phyloP scores from a whole-genome alignment of 352 stramenopile genomes.

The Globisporangium nagaii region DNA sequence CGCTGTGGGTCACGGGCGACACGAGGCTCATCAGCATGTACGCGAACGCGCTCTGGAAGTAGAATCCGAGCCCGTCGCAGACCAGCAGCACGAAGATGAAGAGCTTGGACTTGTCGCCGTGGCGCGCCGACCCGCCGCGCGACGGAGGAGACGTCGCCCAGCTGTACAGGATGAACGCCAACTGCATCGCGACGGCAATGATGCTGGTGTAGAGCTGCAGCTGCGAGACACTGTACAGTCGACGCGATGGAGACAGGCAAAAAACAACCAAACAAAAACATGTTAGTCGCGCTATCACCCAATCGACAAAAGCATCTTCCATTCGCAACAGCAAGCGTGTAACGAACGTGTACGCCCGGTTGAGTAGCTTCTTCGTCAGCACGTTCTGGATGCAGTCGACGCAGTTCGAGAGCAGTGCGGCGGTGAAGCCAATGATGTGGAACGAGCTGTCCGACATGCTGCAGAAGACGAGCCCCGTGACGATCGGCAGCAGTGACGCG shows the following conservation, averaged over 20 bases:
- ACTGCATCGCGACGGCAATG: slow-evolving; percentile 78
- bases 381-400: slow-evolving; percentile 92
- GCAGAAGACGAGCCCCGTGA: slow-evolving; percentile 82
- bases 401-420: slow-evolving; percentile 87
- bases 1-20: slow-evolving; percentile 87
- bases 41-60: slow-evolving; percentile 87
- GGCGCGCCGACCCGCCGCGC: slow-evolving; percentile 13
- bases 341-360: slow-evolving; percentile 69
- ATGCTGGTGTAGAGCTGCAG: slow-evolving; percentile 90
- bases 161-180: slow-evolving; percentile 72
- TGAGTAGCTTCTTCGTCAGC: slow-evolving; percentile 85
- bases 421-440: slow-evolving; percentile 84
- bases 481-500: slow-evolving; percentile 82
- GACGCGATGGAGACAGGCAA: neutral
- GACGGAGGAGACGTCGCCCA: slow-evolving; percentile 36
- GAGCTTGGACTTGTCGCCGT: slow-evolving; percentile 25
- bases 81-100: slow-evolving; percentile 55
- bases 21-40: slow-evolving; percentile 91
- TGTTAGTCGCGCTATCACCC: neutral
- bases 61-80: slow-evolving; percentile 79
- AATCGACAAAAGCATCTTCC: neutral
- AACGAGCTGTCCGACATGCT: slow-evolving; percentile 84
- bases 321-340: neutral
- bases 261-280: neutral
- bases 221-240: slow-evolving; percentile 50